A percentile compares a stretch with the other conserved stretches of the same genome.
These are phyloP conservation scores for Dendrobium catenatum DNA, from an alignment of 106 monocot genomes.

Conservation along the genomic window DNA sequence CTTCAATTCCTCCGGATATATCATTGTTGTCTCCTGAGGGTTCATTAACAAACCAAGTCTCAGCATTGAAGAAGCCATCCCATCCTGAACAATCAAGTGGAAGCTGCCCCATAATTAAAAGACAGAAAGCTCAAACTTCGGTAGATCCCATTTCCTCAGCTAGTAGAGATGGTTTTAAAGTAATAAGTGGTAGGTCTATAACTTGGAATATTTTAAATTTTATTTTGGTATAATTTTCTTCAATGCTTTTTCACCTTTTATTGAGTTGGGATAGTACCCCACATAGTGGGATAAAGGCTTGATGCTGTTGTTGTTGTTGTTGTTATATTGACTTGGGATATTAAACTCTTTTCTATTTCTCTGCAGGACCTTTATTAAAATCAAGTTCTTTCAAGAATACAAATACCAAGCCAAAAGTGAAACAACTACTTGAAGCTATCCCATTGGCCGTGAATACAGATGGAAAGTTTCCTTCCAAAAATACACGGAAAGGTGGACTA, in stretches of 20 bases:
- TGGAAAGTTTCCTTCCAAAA: constrained; percentile 16
- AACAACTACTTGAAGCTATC: constrained; percentile 28
- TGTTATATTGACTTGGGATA: background rate
- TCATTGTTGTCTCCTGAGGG: constrained; percentile 20
- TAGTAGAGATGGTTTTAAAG: constrained; percentile 17
- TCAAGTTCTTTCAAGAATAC: constrained; percentile 38
- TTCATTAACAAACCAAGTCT: constrained; percentile 31
- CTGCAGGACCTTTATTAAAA: constrained; percentile 39
- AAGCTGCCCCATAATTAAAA: constrained; percentile 15
- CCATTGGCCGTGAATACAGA: constrained; percentile 20
- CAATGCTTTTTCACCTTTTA: constrained; percentile 2
- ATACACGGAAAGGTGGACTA: constrained; percentile 22
- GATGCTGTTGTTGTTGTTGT: background rate
- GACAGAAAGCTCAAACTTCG: constrained; percentile 15
- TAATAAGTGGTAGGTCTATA: constrained; percentile 30
- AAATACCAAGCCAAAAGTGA: constrained; percentile 43
- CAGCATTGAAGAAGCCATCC: constrained; percentile 20
- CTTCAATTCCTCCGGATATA: constrained; percentile 15
- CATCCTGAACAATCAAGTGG: constrained; percentile 10
- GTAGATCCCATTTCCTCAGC: constrained; percentile 14
- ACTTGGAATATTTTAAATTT: background rate
- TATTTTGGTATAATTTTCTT: constrained; percentile 9
- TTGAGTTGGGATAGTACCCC: background rate
- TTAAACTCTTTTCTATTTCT: background rate
- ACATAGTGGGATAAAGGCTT: too few relatives aligned